These are phyloP conservation scores for Leccinum imitatum DNA, from an alignment of 768 basidiomycete genomes.

Conservation along the genomic window DNA sequence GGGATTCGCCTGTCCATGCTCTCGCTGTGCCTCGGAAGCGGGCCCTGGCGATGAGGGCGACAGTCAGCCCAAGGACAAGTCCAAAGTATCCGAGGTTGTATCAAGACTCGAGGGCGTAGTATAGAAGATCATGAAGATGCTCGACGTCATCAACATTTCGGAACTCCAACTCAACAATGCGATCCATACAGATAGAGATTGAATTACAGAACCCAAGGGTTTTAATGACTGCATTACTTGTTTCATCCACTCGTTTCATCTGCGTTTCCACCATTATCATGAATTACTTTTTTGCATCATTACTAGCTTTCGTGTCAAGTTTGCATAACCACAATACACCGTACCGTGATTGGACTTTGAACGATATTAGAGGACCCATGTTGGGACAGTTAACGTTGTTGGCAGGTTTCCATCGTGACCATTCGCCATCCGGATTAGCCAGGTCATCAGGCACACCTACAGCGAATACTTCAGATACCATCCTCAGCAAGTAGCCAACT, in stretches of 20 bases:
- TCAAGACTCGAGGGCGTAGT: slow-evolving; percentile 26
- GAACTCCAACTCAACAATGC: neutral
- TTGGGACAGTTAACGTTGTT: neutral
- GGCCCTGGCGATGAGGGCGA: slow-evolving; percentile 28
- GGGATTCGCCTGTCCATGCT: slow-evolving; percentile 76
- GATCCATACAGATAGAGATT: neutral
- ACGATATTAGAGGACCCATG: neutral
- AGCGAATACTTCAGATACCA: neutral
- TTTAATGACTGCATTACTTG: neutral
- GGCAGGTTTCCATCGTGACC: slow-evolving; percentile 22
- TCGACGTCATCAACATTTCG: neutral
- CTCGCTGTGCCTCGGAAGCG: slow-evolving; percentile 60
- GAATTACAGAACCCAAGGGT: neutral
- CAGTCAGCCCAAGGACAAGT: slow-evolving; percentile 49
- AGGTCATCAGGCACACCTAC: neutral
- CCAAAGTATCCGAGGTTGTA: slow-evolving; percentile 42
- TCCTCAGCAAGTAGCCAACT: neutral
- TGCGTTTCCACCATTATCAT: neutral
- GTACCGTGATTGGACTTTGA: neutral
- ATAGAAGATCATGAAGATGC: slow-evolving; percentile 8
- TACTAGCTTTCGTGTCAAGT: slow-evolving; percentile 4
- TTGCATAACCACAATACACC: neutral
- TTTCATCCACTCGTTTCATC: neutral
- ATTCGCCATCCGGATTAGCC: neutral
- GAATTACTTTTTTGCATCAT: neutral